These are phyloP conservation scores for Exophiala alcalophila DNA, from an alignment of 2,329 filamentous ascomycete species.

Conservation along the genomic window DNA sequence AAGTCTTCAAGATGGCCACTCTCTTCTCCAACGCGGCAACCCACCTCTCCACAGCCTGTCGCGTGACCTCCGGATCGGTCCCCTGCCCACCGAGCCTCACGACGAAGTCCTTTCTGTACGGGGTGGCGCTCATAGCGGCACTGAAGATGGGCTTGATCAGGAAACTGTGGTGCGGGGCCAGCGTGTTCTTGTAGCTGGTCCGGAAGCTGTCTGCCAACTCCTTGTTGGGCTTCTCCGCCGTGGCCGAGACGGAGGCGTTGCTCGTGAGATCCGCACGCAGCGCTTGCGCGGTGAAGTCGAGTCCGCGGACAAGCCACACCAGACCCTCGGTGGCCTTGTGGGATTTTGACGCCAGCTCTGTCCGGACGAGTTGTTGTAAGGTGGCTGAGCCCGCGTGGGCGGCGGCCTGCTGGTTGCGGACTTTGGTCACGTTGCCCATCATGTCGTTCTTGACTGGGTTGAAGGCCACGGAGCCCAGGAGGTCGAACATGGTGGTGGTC, in stretches of 20 bases:
- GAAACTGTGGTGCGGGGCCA: conserved; percentile 6
- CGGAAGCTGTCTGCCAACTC: conserved; percentile 33
- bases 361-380: conserved; percentile 78
- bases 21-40: conserved; percentile 73
- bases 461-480: conserved; percentile 70
- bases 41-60: conserved; percentile 65
- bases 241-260: conserved; percentile 40
- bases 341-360: conserved; percentile 87
- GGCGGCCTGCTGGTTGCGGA: conserved; percentile 76
- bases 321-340: conserved; percentile 85
- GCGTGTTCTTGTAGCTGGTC: conserved; percentile 12
- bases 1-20: conserved; percentile 70
- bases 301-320: conserved; percentile 86
- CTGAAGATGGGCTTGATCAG: conserved; percentile 15
- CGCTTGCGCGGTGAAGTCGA: conserved; percentile 88
- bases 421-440: conserved; percentile 91
- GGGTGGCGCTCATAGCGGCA: conserved; percentile 12
- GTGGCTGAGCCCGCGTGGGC: conserved; percentile 76
- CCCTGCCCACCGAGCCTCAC: conserved; percentile 7
- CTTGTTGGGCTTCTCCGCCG: conserved; percentile 33
- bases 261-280: conserved; percentile 52
- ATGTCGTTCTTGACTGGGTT: conserved; percentile 89
- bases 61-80: conserved; percentile 45
- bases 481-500: conserved; percentile 76
- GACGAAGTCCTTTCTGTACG: conserved; percentile 11